phyloP scores from a whole-genome alignment of 2,329 filamentous ascomycete species.

The Malbranchea zuffiana region DNA sequence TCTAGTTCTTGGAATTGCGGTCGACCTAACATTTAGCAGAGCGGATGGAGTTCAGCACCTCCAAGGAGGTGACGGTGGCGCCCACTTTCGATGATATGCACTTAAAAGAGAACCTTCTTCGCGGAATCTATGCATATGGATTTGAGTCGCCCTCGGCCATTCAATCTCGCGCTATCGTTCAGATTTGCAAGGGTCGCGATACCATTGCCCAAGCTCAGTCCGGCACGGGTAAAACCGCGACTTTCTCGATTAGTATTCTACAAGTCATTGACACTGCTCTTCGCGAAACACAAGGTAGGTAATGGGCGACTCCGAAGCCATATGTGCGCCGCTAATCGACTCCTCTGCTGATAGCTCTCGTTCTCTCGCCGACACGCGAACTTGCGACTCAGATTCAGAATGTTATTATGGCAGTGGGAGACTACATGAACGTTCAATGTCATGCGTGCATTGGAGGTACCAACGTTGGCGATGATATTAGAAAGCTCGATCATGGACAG shows the following conservation, averaged over 20 bases:
- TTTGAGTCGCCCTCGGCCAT: slow-evolving; percentile 98
- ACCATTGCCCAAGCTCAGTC: slow-evolving; percentile 98
- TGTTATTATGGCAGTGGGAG: slow-evolving; percentile 97
- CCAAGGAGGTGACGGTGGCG: slow-evolving; percentile 88
- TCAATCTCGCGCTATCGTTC: slow-evolving; percentile 94
- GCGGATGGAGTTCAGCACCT: slow-evolving; percentile 96
- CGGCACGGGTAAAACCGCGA: slow-evolving; percentile 92
- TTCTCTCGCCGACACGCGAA: slow-evolving; percentile 92
- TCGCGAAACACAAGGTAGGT: slow-evolving; percentile 66
- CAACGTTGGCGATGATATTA: slow-evolving; percentile 94
- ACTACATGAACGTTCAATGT: slow-evolving; percentile 99
- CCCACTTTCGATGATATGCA: slow-evolving; percentile 95
- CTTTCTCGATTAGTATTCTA: slow-evolving; percentile 91
- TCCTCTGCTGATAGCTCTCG: slow-evolving; percentile 50
- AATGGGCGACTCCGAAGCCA: neutral
- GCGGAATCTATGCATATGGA: slow-evolving; percentile 95
- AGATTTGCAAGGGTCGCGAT: slow-evolving; percentile 97
- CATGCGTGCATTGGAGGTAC: slow-evolving; percentile 97
- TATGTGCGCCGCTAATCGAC: slow-evolving; percentile 2
- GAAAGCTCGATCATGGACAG: slow-evolving; percentile 93
- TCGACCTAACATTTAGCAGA: slow-evolving; percentile 41
- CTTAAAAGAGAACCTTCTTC: slow-evolving; percentile 90
- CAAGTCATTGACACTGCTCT: slow-evolving; percentile 92
- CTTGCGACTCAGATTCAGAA: slow-evolving; percentile 97
- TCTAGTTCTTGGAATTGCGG: too few species aligned